A percentile compares a stretch with the other conserved stretches of the same genome.
phyloP scores from a whole-genome alignment of 1,139 yeast species.

The Blastobotrys elegans region DNA sequence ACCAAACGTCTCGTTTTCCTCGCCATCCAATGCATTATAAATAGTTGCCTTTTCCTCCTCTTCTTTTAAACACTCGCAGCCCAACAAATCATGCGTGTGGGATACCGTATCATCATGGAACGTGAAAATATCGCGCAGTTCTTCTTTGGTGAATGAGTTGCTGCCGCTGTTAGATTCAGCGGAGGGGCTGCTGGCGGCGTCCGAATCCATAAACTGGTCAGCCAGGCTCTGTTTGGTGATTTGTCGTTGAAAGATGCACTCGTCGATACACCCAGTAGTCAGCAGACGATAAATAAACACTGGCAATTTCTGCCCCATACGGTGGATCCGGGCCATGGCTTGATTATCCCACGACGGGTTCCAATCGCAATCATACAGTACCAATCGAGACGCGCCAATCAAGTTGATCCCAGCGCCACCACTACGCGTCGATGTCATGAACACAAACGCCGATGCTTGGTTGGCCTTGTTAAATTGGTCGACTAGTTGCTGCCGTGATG shows the following conservation, averaged over 20 bases:
- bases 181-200: conserved; percentile 4
- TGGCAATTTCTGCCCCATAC: conserved; percentile 84
- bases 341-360: conserved; percentile 91
- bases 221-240: conserved; percentile 78
- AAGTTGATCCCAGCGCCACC: conserved; percentile 94
- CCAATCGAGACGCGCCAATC: conserved; percentile 82
- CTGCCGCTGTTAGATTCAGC: conserved; percentile 12
- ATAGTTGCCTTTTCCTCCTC: conserved; percentile 13
- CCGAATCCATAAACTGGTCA: conserved; percentile 61
- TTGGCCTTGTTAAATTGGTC: conserved; percentile 57
- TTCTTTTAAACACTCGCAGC: conserved; percentile 52
- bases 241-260: conserved; percentile 92
- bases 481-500: conserved; percentile 60
- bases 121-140: conserved; percentile 70
- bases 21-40: conserved; percentile 16
- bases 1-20: conserved; percentile 23
- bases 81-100: conserved; percentile 80
- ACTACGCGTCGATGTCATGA: conserved; percentile 79
- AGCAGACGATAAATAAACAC: conserved; percentile 76
- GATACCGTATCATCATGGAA: conserved; percentile 49
- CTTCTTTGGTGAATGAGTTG: conserved; percentile 43
- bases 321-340: conserved; percentile 92
- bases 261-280: conserved; percentile 82
- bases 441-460: conserved; percentile 48
- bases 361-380: conserved; percentile 89